Base-by-base conservation (phyloP, 2,329 filamentous ascomycete species). In the Graphiopsis chlorocephala region DNA sequence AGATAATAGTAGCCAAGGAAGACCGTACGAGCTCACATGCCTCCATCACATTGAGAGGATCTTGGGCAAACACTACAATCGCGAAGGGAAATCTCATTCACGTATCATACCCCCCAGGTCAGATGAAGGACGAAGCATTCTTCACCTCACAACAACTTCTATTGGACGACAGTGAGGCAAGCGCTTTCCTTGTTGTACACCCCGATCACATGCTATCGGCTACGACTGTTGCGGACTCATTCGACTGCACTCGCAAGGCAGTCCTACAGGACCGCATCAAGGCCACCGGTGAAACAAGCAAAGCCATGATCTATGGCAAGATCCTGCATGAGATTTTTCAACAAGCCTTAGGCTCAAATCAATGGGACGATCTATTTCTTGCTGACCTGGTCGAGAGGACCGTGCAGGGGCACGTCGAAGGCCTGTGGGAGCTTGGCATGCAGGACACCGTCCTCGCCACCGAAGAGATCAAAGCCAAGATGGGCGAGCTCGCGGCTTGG, bases 251-350 rank as follows among this genome's bases (percentile, higher is more conserved):
- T 75, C 90, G 95, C 20, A 90, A 94, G 68, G 93, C 95, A 31
- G 94, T 98, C 1, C 85, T 99, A 28, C 93, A 98, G 76, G 94
- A 99, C 76, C 89, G 95, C 33, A 90, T 99, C 71, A 98, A 98
- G 77, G 92, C 92, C 10, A 94, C 93, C 0, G 90, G 89, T 72
- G 90, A 92, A 69, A 85, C 91, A 2, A 91, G 88, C 52, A 86
- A 90, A 35, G 87, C 93, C 0, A 88, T 97, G 71, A 88, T 98
- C 0, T 98, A 98, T 74, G 95, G 95, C 56, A 95, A 91, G 42
- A 89, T 99, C 64, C 85, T 99, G 15, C 95, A 99, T 75, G 94
- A 98, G 74, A 88, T 98, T 25, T 98, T 99, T 70, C 95, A 99
- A 75, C 89, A 93, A 73, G 93, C 93, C 1, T 80, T 99, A 72